phyloP scores from a whole-genome alignment of 495 filamentous ascomycete species.

The Schizothecium vesticola region DNA sequence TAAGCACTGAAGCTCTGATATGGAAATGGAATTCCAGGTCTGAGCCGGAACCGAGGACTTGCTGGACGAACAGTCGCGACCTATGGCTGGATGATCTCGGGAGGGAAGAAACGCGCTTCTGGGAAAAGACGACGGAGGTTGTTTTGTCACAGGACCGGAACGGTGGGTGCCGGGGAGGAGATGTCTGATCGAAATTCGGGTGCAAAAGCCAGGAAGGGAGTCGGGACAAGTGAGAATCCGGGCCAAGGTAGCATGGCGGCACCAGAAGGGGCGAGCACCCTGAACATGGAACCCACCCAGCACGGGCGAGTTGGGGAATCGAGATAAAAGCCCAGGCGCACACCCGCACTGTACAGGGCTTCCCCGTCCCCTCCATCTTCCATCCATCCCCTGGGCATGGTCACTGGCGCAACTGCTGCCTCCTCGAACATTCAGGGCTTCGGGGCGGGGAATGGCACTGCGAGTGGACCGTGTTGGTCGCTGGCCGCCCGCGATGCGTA shows the following conservation, averaged over 20 bases:
- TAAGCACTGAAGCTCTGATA: slow-evolving; percentile 3
- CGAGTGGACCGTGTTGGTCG: slow-evolving; percentile 5
- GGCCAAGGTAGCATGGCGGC: slow-evolving; percentile 12
- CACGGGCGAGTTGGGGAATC: slow-evolving; percentile 6
- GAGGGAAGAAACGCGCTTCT: slow-evolving; percentile 22
- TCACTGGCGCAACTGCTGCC: background rate
- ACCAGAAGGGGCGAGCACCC: slow-evolving; percentile 3
- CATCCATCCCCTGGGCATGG: background rate
- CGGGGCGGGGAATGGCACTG: slow-evolving; percentile 7
- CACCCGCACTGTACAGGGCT: slow-evolving; percentile 20
- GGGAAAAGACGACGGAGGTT: slow-evolving; percentile 33
- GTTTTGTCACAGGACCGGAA: slow-evolving; percentile 35
- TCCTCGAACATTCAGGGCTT: slow-evolving; percentile 7
- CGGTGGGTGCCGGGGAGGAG: slow-evolving; percentile 31
- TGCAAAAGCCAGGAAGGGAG: slow-evolving; percentile 18
- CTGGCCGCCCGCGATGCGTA: slow-evolving; percentile 11
- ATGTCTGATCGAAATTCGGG: slow-evolving; percentile 20
- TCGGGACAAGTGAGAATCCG: slow-evolving; percentile 16
- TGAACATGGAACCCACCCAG: slow-evolving; percentile 5
- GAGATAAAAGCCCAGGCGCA: slow-evolving; percentile 16
- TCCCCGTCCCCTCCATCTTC: background rate
- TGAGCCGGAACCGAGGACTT: slow-evolving; percentile 3
- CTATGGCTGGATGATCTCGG: background rate
- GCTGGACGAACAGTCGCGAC: background rate
- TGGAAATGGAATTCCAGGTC: slow-evolving; percentile 13